Evolutionary conservation across 2,329 filamentous ascomycete genomes (phyloP), one percentile per base, ranked within the genome.

Genomic region (Pseudogymnoascus sp.): DNA sequence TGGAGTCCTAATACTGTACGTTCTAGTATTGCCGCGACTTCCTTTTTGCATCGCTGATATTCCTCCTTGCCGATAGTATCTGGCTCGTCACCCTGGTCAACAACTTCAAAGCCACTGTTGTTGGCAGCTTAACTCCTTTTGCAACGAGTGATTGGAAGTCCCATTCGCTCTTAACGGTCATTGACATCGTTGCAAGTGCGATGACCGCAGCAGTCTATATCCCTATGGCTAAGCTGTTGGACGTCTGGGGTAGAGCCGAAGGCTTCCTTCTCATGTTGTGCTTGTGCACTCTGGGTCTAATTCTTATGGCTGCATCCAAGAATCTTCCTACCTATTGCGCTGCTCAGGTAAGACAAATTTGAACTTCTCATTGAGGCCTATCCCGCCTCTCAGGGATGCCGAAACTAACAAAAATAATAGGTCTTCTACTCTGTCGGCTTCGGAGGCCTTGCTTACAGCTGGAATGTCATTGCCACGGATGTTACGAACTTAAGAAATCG

Each of bases 161-260:
- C 1, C 67, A 69, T 45, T 68, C 69, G 12, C 61, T 68, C 11
- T 59, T 71, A 21, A 67, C 81, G 1, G 78, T 82, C 2, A 81
- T 83, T 14, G 74, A 75, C 58, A 82, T 88, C 64, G 77, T 88
- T 25, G 75, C 83, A 28, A 80, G 75, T 64, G 74, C 82, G 43
- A 81, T 87, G 61, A 75, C 77, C 69, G 87, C 84, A 35, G 80
- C 87, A 11, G 78, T 82, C 61, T 87, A 87, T 70, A 80, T 89
- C 12, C 83, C 86, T 0, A 80, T 87, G 65, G 85, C 87, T 61
- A 90, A 89, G 73, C 77, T 89, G 28, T 78, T 89, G 62, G 85
- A 90, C 74, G 77, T 88, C 37, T 89, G 84, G 78, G 87, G 86
- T 63, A 83, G 87, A 41, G 82, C 86, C n/a, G 82, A 88, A 69